These are phyloP conservation scores for Kuraishia borneana DNA, from an alignment of 805 yeast species.

Conservation along the genomic window DNA sequence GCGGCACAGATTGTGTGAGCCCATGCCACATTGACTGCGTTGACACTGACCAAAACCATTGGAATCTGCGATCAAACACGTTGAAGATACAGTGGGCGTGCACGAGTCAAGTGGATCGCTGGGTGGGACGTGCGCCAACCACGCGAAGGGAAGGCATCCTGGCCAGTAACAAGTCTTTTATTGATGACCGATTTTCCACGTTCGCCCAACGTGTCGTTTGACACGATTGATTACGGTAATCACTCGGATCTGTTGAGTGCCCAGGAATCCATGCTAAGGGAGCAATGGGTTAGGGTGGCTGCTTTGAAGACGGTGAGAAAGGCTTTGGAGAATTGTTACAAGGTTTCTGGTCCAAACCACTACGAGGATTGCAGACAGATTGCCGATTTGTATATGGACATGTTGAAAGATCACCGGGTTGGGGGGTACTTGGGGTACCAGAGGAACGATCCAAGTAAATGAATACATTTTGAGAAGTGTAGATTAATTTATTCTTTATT, in stretches of 20 bases:
- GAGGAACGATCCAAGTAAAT: slow-evolving; percentile 78
- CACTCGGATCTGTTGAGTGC: slow-evolving; percentile 53
- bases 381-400: slow-evolving; percentile 65
- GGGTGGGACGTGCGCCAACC: too few species aligned
- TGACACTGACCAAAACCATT: slow-evolving; percentile 24
- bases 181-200: slow-evolving; percentile 1
- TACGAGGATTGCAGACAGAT: slow-evolving; percentile 73
- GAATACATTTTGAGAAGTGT: slow-evolving; percentile 6
- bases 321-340: slow-evolving; percentile 65
- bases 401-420: slow-evolving; percentile 59
- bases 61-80: neutral
- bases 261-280: slow-evolving; percentile 68
- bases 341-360: slow-evolving; percentile 51
- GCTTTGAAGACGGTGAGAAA: slow-evolving; percentile 59
- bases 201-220: slow-evolving; percentile 72
- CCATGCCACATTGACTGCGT: slow-evolving; percentile 56
- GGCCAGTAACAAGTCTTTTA: too few species aligned
- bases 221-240: slow-evolving; percentile 68
- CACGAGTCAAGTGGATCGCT: too few species aligned
- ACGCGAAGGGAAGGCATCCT: too few species aligned
- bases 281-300: slow-evolving; percentile 65
- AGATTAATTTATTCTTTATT: neutral
- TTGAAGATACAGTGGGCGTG: too few species aligned
- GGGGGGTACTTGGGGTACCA: slow-evolving; percentile 79
- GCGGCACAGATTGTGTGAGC: slow-evolving; percentile 67